Conservation (phyloP, 805 yeast species). For the Starmera amethionina region DNA sequence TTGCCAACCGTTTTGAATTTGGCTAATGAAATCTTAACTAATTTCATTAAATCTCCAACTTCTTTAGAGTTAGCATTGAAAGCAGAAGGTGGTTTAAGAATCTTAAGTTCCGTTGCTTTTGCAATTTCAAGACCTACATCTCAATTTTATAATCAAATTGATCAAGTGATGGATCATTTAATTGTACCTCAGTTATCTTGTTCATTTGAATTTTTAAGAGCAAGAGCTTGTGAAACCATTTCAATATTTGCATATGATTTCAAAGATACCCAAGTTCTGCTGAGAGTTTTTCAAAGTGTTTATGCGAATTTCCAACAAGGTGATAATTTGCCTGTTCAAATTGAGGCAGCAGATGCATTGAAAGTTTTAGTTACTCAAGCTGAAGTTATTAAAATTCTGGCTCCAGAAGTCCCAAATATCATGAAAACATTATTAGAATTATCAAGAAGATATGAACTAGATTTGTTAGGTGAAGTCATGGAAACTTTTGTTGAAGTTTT, state of each 20-base stretch:
- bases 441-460: conserved; percentile 76
- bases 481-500: conserved; percentile 89
- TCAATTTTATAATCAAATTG: conserved; percentile 54
- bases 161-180: conserved; percentile 49
- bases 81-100: conserved; percentile 75
- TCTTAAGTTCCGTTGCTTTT: conserved; percentile 63
- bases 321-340: conserved; percentile 56
- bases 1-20: conserved; percentile 46
- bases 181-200: conserved; percentile 68
- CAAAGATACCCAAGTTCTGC: conserved; percentile 27
- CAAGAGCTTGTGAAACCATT: conserved; percentile 62
- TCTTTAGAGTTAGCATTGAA: conserved; percentile 36
- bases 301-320: conserved; percentile 32
- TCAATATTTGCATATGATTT: conserved; percentile 25
- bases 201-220: conserved; percentile 57
- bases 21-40: conserved; percentile 37
- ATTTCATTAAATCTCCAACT: conserved; percentile 22
- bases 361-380: conserved; percentile 67
- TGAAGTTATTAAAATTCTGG: conserved; percentile 60
- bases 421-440: conserved; percentile 72
- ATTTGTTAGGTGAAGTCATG: conserved; percentile 81
- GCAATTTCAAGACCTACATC: conserved; percentile 36
- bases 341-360: conserved; percentile 82
- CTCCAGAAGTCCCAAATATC: conserved; percentile 65
- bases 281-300: conserved; percentile 30